phyloP scores from a whole-genome alignment of 169 alveolate genomes.

The Fabrea salina region DNA sequence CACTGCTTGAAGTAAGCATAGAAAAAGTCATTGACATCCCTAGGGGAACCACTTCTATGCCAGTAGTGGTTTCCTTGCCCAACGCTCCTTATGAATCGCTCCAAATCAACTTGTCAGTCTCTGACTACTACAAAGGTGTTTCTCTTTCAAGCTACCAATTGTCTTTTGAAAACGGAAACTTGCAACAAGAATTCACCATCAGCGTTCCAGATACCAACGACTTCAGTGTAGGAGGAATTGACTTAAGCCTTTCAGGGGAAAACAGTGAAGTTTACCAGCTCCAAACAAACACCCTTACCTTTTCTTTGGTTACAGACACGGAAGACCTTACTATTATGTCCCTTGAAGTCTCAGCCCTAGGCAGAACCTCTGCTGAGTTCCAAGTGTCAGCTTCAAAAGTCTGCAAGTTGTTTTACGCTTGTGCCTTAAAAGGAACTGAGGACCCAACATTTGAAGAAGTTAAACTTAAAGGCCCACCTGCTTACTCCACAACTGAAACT shows the following conservation, averaged over 20 bases:
- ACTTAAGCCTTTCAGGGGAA: constrained; percentile 1
- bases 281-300: neutral
- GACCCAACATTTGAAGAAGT: constrained; percentile 19
- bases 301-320: constrained; percentile 25
- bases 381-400: constrained; percentile 35
- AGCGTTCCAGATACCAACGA: neutral
- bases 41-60: constrained; percentile 42
- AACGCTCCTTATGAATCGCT: constrained; percentile 43
- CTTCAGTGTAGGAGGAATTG: neutral
- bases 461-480: neutral
- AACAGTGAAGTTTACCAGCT: constrained; percentile 25
- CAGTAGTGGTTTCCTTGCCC: constrained; percentile 16
- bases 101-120: constrained; percentile 14
- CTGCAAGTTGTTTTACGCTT: constrained; percentile 22
- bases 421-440: constrained; percentile 47
- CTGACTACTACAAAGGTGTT: neutral
- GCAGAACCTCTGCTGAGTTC: constrained; percentile 40
- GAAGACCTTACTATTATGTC: constrained; percentile 29
- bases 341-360: neutral
- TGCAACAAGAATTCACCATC: neutral
- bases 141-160: neutral
- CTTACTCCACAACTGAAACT: neutral
- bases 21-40: constrained; percentile 36
- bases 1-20: constrained; percentile 5
- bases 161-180: neutral